Evolutionary conservation across 306 rosid species (phyloP).

Genomic region (Lathyrus tuberosus): DNA sequence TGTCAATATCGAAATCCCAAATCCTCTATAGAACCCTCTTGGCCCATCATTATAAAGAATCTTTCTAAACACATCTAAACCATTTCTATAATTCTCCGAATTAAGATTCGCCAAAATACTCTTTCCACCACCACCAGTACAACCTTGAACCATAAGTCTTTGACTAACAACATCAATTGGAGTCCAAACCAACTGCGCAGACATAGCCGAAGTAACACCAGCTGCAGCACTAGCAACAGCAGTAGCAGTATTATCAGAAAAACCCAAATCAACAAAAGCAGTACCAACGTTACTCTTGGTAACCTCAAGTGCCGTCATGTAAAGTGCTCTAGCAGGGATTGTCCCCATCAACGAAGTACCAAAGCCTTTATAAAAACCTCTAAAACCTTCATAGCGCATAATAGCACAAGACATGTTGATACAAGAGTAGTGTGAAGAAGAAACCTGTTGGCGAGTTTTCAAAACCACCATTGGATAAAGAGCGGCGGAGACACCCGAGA

Average conservation of each 20-base stretch:
- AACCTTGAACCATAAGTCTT: conserved; percentile 86
- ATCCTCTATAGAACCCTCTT: conserved; percentile 87
- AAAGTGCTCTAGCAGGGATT: conserved; percentile 90
- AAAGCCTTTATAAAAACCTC: conserved; percentile 93
- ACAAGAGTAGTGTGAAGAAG: conserved; percentile 62
- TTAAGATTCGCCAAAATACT: conserved; percentile 48
- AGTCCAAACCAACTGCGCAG: conserved; percentile 96
- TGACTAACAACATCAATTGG: conserved; percentile 96
- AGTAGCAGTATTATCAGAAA: conserved; percentile 72
- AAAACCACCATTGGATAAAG: conserved; percentile 84
- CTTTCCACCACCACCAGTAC: conserved; percentile 25
- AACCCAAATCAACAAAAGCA: conserved; percentile 61
- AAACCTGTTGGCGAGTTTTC: conserved; percentile 88
- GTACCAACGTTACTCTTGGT: conserved; percentile 83
- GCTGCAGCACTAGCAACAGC: conserved; percentile 83
- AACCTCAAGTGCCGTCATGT: conserved; percentile 85
- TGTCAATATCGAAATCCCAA: conserved; percentile 82
- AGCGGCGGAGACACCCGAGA: conserved; percentile 84
- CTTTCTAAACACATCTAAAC: conserved; percentile 81
- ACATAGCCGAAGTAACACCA: conserved; percentile 85
- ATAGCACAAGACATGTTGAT: conserved; percentile 67
- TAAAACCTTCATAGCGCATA: conserved; percentile 69
- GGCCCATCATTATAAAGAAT: conserved; percentile 75
- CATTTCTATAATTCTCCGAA: conserved; percentile 65
- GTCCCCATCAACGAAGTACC: conserved; percentile 95